A percentile compares a stretch with the other conserved stretches of the same genome.
These are phyloP conservation scores for Mucor mucedo DNA, from an alignment of 371 early-diverging fungal species.

Conservation along the genomic window DNA sequence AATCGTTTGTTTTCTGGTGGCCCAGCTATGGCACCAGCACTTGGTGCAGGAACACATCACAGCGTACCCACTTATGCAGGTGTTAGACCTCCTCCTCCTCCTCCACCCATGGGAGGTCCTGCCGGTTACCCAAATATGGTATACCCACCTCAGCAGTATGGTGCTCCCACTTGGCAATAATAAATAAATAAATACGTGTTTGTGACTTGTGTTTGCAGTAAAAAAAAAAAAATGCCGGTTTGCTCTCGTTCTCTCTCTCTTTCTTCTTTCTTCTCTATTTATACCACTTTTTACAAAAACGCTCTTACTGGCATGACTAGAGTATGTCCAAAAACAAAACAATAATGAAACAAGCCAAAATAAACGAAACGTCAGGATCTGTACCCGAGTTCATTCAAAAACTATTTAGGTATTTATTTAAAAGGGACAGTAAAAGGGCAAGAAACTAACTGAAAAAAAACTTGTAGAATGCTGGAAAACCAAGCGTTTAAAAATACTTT, in stretches of 20 bases:
- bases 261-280: neutral
- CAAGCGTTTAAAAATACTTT: constrained; percentile 62
- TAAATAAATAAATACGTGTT: neutral
- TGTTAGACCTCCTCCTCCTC: constrained; percentile 50
- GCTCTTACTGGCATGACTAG: constrained; percentile 12
- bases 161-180: constrained; percentile 17
- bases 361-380: constrained; percentile 21
- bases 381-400: constrained; percentile 56
- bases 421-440: neutral
- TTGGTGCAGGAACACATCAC: constrained; percentile 17
- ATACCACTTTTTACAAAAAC: neutral
- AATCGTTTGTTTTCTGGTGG: constrained; percentile 77
- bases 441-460: neutral
- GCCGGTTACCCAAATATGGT: constrained; percentile 24
- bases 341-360: constrained; percentile 18
- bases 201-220: neutral
- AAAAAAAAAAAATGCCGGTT: neutral
- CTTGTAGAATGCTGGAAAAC: constrained; percentile 69
- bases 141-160: constrained; percentile 18
- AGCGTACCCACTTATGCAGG: constrained; percentile 8
- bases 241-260: neutral
- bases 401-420: constrained; percentile 38
- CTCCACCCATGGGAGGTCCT: constrained; percentile 31
- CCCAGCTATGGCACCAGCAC: constrained; percentile 31
- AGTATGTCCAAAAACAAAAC: constrained; percentile 20